A percentile compares a stretch with the other conserved stretches of the same genome.
phyloP scores from a whole-genome alignment of 176 grass and related monocot species.

The Aegilops tauschii region DNA sequence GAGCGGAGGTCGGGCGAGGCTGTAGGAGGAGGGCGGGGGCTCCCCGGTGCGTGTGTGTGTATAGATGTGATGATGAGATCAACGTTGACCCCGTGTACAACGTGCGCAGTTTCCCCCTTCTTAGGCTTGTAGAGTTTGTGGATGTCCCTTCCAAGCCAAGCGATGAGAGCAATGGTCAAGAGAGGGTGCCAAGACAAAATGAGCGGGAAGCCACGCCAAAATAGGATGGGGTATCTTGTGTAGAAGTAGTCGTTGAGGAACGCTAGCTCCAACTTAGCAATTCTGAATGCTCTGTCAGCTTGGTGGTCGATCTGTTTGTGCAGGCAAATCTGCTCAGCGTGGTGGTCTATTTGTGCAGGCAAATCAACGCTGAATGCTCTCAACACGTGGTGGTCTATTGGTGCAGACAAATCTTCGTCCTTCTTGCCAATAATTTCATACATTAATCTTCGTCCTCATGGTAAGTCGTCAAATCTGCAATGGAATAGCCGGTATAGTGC shows the following conservation, averaged over 20 bases:
- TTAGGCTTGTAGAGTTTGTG: neutral
- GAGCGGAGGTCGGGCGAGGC: too few relatives aligned
- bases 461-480: neutral
- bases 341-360: neutral
- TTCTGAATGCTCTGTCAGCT: neutral
- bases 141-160: neutral
- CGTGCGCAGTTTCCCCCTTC: neutral
- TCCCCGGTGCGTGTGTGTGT: too few relatives aligned
- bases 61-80: slow-evolving; percentile 9
- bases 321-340: neutral
- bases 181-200: neutral
- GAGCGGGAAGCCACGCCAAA: neutral
- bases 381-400: too few relatives aligned
- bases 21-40: too few relatives aligned
- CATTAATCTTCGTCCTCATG: neutral
- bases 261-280: neutral
- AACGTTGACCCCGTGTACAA: neutral
- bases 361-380: neutral
- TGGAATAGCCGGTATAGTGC: slow-evolving; percentile 4
- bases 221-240: slow-evolving; percentile 1
- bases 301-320: neutral
- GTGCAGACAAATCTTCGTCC: too few relatives aligned
- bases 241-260: slow-evolving; percentile 19
- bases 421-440: too few relatives aligned
- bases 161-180: neutral